Conservation (phyloP, 2,329 filamentous ascomycete genomes). For the Aspergillus proliferans region DNA sequence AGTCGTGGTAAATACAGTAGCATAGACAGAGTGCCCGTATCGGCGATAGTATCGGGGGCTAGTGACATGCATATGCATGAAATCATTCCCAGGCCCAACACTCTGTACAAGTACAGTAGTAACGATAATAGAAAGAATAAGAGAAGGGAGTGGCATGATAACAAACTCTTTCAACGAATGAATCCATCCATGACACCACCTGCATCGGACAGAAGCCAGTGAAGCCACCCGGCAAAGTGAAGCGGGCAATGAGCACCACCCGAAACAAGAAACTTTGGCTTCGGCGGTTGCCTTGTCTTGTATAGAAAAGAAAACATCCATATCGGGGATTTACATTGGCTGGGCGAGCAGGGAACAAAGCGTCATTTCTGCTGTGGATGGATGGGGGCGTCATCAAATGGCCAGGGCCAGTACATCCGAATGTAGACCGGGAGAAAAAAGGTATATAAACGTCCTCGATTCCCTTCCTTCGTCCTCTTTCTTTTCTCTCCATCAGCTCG, state of each 20-base stretch:
- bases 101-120: not conserved
- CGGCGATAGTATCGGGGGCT: not conserved
- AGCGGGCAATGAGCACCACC: too few species aligned
- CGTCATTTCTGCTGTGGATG: not conserved
- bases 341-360: not conserved
- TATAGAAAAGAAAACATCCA: not conserved
- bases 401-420: not conserved
- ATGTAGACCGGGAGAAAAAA: not conserved
- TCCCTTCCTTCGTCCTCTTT: not conserved
- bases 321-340: too few species aligned
- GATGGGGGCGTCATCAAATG: not conserved
- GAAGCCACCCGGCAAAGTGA: too few species aligned
- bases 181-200: too few species aligned
- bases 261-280: not conserved
- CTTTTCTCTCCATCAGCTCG: constrained; percentile 6
- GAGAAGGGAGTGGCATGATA: too few species aligned
- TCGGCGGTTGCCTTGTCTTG: not conserved
- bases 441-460: constrained; percentile 14
- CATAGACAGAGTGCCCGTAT: not conserved
- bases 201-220: too few species aligned
- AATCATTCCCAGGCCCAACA: not conserved
- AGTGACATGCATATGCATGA: not conserved
- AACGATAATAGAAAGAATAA: not conserved
- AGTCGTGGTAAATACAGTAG: not conserved
- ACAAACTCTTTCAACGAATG: too few species aligned